phyloP scores from a whole-genome alignment of 1,284 basidiomycete species.

The Schizopora paradoxa region DNA sequence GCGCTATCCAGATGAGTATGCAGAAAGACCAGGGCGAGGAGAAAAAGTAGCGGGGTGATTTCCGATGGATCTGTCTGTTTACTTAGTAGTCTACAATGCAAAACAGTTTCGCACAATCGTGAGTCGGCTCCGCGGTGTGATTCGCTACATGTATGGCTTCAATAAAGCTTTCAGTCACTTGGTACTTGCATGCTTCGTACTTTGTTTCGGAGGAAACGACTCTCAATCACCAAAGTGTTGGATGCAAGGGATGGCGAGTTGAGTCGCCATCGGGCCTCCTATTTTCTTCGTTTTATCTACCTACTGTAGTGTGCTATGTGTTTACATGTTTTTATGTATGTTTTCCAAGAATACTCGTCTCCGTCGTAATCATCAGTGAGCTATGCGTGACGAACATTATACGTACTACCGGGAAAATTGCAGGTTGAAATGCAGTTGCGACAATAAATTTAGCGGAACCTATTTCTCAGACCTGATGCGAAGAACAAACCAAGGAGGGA shows the following conservation, averaged over 20 bases:
- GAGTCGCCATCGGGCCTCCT: conserved; percentile 13
- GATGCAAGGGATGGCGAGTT: conserved; percentile 14
- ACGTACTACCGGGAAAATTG: conserved; percentile 3
- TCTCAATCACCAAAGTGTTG: too few species aligned
- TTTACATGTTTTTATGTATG: neutral
- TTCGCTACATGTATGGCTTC: too few species aligned
- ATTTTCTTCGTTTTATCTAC: neutral
- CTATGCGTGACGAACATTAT: neutral
- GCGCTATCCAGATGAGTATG: conserved; percentile 58
- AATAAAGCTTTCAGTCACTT: too few species aligned
- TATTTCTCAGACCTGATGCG: conserved; percentile 35
- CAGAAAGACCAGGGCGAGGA: conserved; percentile 29
- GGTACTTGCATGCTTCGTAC: too few species aligned
- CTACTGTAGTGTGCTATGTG: neutral
- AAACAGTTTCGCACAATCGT: too few species aligned
- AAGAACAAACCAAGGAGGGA: conserved; percentile 45
- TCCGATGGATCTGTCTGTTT: too few species aligned
- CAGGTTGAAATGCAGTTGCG: conserved; percentile 18
- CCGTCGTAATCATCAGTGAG: neutral
- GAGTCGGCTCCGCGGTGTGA: too few species aligned
- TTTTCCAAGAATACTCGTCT: neutral
- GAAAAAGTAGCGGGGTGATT: conserved; percentile 28
- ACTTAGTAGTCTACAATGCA: too few species aligned
- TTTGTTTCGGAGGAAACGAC: too few species aligned
- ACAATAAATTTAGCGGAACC: neutral